Base-by-base conservation (phyloP, 2,329 filamentous ascomycete genomes). In the Lecanoromycetidae sp. region DNA sequence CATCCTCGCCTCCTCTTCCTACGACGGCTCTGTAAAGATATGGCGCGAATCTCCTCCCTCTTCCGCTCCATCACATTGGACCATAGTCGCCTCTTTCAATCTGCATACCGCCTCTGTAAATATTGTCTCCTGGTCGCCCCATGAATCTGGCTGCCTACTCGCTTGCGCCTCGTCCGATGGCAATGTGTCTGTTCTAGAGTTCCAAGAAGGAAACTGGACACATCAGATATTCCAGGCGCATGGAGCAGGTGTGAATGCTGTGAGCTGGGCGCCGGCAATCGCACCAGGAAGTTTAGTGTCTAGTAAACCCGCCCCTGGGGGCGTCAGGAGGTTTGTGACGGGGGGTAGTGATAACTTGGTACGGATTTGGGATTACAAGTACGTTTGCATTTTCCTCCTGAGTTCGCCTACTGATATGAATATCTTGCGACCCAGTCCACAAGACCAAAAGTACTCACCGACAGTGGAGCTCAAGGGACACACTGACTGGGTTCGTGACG, bases 1-100 rank as follows among this genome's bases (percentile, higher is more conserved):
- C 65, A 95, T 98, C 62, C 82, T 98, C 52, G 91, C 91, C 47
- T 94, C 87, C 53, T 86, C 87, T 43, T 87, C 85, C 56, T 98
- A 95, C 71, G 91, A 98, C 67, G 91, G 90, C 67, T 94, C 94
- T 68, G 90, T 98, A 56, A 80, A 96, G 65, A 94, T 98, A 74
- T 98, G 90, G 87, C 87, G 88, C 65, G 91, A 98, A 68, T 82
- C 88, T 65, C 58, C 62, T 43, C 35, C 46, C 13, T 58, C 61
- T 44, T 62, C 60, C 57, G 57, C 61, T 51, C 71, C 68, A 57
- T 76, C 72, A 56, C 71, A 77, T 58, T 87, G 83, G 83, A 83
- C 87, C 60, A 81, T 83, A 62, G 87, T 95, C 65, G 94, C 91
- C 71, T 87, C 94, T 60, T 94, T 93, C 62, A 82, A 84, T 53